Evolutionary conservation across 345 rosid species (phyloP).

Genomic region (Cardamine resedifolia): DNA sequence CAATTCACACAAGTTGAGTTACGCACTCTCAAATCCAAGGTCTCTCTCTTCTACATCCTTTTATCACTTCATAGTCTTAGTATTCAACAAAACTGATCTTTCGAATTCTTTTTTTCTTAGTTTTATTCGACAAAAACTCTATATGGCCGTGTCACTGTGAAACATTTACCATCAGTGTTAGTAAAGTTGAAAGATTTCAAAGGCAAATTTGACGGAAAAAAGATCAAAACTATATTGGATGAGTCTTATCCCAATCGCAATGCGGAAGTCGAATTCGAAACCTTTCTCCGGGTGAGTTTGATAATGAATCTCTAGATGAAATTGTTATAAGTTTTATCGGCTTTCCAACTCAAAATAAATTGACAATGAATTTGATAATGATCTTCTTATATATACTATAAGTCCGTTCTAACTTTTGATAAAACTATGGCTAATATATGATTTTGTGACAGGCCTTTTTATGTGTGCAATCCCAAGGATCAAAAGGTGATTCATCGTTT

Average conservation of each 20-base stretch:
- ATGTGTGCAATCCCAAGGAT: constrained; percentile 56
- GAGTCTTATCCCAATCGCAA: constrained; percentile 41
- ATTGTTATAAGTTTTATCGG: background rate
- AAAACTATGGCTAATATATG: background rate
- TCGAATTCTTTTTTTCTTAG: constrained; percentile 34
- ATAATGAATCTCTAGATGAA: background rate
- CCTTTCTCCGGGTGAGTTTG: constrained; percentile 69
- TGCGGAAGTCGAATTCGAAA: constrained; percentile 75
- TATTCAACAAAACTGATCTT: background rate
- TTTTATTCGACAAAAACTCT: constrained; percentile 57
- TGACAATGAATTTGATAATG: too few relatives aligned
- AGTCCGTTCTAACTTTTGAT: background rate
- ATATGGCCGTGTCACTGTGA: constrained; percentile 49
- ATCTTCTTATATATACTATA: too few relatives aligned
- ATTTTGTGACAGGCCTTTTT: constrained; percentile 50
- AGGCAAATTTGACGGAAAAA: constrained; percentile 52
- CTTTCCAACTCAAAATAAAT: background rate
- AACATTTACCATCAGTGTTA: constrained; percentile 60
- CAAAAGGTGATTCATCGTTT: constrained; percentile 56
- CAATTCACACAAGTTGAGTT: constrained; percentile 99
- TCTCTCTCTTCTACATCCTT: constrained; percentile 19
- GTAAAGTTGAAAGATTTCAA: constrained; percentile 58
- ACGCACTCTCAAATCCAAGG: constrained; percentile 94
- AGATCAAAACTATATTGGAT: constrained; percentile 55
- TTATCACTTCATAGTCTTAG: background rate